phyloP scores from a whole-genome alignment of 1,139 yeast species.

The Lodderomyces pseudojiufengensis region DNA sequence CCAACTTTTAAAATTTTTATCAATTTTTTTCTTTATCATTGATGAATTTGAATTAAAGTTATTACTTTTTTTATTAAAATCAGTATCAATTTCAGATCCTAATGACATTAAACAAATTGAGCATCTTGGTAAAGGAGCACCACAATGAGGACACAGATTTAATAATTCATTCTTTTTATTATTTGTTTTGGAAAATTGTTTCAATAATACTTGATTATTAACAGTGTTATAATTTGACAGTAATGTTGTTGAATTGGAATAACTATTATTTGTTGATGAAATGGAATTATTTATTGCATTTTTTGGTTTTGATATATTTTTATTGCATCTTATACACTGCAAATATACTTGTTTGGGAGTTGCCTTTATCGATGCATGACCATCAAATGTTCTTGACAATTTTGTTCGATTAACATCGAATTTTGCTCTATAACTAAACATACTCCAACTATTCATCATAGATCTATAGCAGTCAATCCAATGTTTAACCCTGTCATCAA shows the following conservation, averaged over 20 bases:
- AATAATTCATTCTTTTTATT: constrained; percentile 18
- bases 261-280: neutral
- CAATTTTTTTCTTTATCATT: constrained; percentile 19
- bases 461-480: constrained; percentile 77
- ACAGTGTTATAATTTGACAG: constrained; percentile 4
- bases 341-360: constrained; percentile 74
- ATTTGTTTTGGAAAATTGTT: constrained; percentile 36
- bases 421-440: constrained; percentile 73
- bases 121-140: constrained; percentile 86
- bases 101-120: constrained; percentile 81
- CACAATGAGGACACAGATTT: constrained; percentile 76
- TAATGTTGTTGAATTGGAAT: neutral
- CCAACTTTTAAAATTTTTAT: constrained; percentile 58
- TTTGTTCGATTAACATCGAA: constrained; percentile 78
- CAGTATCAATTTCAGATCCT: constrained; percentile 64
- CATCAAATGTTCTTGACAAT: constrained; percentile 52
- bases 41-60: neutral
- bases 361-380: constrained; percentile 45
- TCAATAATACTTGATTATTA: constrained; percentile 30
- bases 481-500: constrained; percentile 62
- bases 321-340: constrained; percentile 80
- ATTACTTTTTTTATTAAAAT: constrained; percentile 14
- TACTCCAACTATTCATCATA: constrained; percentile 81
- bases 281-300: constrained; percentile 3
- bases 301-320: constrained; percentile 49